Percentiles rank a stretch among this genome's conserved stretches.
phyloP scores from a whole-genome alignment of 352 stramenopile species.

The Plasmopara viticola region DNA sequence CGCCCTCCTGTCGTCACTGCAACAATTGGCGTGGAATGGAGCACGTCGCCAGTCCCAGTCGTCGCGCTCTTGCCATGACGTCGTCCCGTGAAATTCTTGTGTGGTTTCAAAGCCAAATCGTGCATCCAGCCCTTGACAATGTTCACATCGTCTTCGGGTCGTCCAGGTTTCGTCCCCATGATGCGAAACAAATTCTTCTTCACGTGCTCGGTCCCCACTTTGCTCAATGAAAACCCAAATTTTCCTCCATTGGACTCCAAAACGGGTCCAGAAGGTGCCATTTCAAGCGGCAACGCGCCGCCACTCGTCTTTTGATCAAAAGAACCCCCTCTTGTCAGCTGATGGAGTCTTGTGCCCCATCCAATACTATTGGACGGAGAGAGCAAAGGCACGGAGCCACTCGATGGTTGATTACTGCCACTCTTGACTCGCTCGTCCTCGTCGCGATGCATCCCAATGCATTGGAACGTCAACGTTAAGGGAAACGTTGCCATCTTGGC shows the following conservation, averaged over 20 bases:
- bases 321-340: constrained; percentile 46
- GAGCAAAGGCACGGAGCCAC: constrained; percentile 18
- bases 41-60: constrained; percentile 19
- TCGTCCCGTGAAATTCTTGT: constrained; percentile 23
- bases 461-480: constrained; percentile 62
- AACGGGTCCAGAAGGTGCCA: constrained; percentile 16
- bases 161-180: constrained; percentile 44
- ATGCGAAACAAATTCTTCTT: constrained; percentile 71
- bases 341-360: constrained; percentile 44
- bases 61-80: constrained; percentile 21
- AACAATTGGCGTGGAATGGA: constrained; percentile 51
- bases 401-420: constrained; percentile 17
- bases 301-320: constrained; percentile 43
- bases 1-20: constrained; percentile 42
- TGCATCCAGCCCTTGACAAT: constrained; percentile 58
- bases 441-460: constrained; percentile 18
- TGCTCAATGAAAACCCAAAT: constrained; percentile 46
- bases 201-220: constrained; percentile 57
- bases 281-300: no score
- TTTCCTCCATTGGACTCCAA: constrained; percentile 31
- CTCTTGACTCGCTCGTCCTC: constrained; percentile 10
- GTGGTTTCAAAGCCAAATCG: constrained; percentile 43
- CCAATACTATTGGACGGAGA: constrained; percentile 33
- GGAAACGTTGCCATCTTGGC: constrained; percentile 61
- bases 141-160: constrained; percentile 53